Conservation (phyloP, 2,329 filamentous ascomycete genomes). For the Cordyceps fumosorosea region DNA sequence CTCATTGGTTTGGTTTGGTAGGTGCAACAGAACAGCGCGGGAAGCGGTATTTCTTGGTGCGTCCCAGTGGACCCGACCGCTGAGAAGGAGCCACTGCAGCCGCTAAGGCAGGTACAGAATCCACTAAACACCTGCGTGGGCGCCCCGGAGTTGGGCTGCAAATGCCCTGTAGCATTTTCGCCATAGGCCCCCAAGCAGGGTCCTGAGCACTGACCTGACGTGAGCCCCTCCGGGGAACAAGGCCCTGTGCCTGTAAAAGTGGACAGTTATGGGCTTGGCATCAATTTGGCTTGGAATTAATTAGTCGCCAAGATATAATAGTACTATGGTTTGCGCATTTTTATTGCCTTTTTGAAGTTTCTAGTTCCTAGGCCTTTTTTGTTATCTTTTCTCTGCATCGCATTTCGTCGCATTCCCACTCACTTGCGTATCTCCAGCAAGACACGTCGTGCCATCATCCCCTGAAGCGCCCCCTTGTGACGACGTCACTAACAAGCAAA, state of each 20-base stretch:
- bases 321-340: background rate
- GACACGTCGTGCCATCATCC: too few species aligned
- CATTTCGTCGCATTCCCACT: background rate
- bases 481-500: too few species aligned
- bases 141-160: too few species aligned
- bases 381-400: background rate
- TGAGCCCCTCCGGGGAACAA: background rate
- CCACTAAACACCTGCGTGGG: too few species aligned
- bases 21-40: background rate
- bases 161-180: background rate
- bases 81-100: background rate
- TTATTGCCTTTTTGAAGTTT: background rate
- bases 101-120: background rate
- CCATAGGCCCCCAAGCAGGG: background rate
- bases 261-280: background rate
- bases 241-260: constrained; percentile 5
- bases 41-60: background rate
- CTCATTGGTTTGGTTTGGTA: background rate
- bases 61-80: background rate
- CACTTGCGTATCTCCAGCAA: background rate
- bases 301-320: background rate
- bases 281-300: background rate
- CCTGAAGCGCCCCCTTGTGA: too few species aligned
- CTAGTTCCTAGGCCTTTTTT: background rate
- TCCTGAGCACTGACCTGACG: constrained; percentile 2